A percentile compares a stretch with the other conserved stretches of the same genome.
Evolutionary conservation across 257 asterid species (phyloP).

Genomic region (Anisodus tanguticus): DNA sequence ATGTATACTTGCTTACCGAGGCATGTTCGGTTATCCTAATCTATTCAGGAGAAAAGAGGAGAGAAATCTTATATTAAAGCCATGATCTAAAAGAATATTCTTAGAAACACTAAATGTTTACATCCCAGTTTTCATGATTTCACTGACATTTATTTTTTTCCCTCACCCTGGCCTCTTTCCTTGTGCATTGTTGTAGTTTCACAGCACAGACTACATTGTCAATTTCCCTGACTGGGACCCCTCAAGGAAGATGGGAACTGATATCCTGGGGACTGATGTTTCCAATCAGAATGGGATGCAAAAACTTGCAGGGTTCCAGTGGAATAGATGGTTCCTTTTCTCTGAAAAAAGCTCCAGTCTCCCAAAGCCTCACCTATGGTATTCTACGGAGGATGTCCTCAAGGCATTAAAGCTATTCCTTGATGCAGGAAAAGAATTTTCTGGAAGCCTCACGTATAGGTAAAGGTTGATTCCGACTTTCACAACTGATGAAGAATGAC

Average conservation of each 20-base stretch:
- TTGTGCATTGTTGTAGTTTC: constrained; percentile 60
- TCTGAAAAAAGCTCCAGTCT: constrained; percentile 56
- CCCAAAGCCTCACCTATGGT: constrained; percentile 89
- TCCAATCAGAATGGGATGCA: constrained; percentile 42
- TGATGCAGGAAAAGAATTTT: constrained; percentile 79
- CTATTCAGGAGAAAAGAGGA: constrained; percentile 5
- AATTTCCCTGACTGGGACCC: constrained; percentile 95
- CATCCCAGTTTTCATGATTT: constrained; percentile 24
- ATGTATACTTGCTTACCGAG: neutral
- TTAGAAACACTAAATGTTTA: neutral
- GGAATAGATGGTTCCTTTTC: constrained; percentile 63
- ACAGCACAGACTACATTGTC: constrained; percentile 85
- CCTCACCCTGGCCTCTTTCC: neutral
- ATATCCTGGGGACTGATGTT: constrained; percentile 36
- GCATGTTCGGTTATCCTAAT: neutral
- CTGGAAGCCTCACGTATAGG: constrained; percentile 85
- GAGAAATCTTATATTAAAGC: constrained; percentile 10
- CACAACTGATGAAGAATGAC: constrained; percentile 16
- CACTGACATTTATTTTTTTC: neutral
- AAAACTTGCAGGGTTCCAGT: constrained; percentile 39
- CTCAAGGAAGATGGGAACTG: constrained; percentile 39
- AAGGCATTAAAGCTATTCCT: constrained; percentile 78
- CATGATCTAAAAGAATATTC: constrained; percentile 17
- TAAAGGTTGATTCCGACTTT: constrained; percentile 34
- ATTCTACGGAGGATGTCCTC: constrained; percentile 61